These are phyloP conservation scores for Astrephomene gubernaculifera DNA, from an alignment of 139 green algal species.

Conservation along the genomic window DNA sequence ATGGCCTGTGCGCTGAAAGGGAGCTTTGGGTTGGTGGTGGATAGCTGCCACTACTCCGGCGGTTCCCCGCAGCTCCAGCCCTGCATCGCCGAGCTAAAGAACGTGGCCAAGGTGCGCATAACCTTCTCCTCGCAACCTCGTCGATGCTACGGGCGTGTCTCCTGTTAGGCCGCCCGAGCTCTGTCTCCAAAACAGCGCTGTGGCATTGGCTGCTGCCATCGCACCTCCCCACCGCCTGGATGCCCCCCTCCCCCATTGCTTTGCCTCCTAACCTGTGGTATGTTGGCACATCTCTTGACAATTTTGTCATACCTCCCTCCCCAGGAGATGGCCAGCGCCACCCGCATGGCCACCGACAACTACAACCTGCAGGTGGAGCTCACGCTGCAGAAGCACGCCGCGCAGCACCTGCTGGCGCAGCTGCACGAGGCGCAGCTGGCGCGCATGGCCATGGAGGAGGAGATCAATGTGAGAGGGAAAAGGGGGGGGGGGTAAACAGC, in stretches of 20 bases:
- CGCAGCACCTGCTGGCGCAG: background rate
- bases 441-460: constrained; percentile 18
- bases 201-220: too few relatives aligned
- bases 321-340: constrained; percentile 26
- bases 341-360: constrained; percentile 10
- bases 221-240: too few relatives aligned
- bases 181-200: too few relatives aligned
- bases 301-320: background rate
- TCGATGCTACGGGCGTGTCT: too few relatives aligned
- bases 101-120: constrained; percentile 7
- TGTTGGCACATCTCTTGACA: too few relatives aligned
- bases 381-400: background rate
- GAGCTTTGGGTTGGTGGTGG: constrained; percentile 20
- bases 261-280: too few relatives aligned
- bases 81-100: constrained; percentile 8
- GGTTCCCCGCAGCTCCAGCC: constrained; percentile 6
- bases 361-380: constrained; percentile 38
- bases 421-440: constrained; percentile 22
- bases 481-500: background rate
- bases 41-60: background rate
- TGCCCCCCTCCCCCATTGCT: too few relatives aligned
- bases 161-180: too few relatives aligned
- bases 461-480: background rate
- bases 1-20: constrained; percentile 29
- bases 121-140: too few relatives aligned